A percentile compares a stretch with the other conserved stretches of the same genome.
These are phyloP conservation scores for Pythium oligandrum DNA, from an alignment of 352 stramenopile genomes.

Conservation along the genomic window DNA sequence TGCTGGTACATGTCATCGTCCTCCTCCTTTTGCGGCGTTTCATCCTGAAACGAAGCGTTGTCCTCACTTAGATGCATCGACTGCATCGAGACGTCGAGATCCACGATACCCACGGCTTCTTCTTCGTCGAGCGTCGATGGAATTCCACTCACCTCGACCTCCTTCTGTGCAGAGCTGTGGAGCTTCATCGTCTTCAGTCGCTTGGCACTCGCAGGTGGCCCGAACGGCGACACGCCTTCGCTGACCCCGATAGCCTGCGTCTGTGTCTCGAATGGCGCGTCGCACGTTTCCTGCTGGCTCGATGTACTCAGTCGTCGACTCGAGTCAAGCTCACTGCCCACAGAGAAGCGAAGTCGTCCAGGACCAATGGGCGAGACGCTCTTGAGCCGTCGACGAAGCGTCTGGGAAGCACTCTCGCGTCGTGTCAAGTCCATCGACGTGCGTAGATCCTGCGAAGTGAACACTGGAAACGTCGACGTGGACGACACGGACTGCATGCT, in stretches of 20 bases:
- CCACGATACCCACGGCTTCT: constrained; percentile 7
- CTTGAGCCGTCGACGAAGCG: constrained; percentile 39
- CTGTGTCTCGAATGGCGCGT: constrained; percentile 1
- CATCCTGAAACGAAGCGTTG: constrained; percentile 14
- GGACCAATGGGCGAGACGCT: constrained; percentile 70
- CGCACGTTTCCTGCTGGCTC: too few species aligned
- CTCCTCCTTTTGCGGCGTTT: constrained; percentile 6
- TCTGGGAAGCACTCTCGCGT: constrained; percentile 38
- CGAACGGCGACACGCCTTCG: too few species aligned
- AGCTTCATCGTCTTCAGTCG: too few species aligned
- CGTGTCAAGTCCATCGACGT: constrained; percentile 5
- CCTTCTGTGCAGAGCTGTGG: too few species aligned
- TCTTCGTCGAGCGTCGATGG: constrained; percentile 3
- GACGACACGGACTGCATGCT: constrained; percentile 12
- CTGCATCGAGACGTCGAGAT: constrained; percentile 68
- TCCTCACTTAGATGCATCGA: constrained; percentile 65
- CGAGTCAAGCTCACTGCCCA: constrained; percentile 6
- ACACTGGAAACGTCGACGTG: constrained; percentile 47
- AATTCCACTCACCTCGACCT: too few species aligned
- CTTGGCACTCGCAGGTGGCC: too few species aligned
- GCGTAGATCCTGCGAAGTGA: constrained; percentile 51
- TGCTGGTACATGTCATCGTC: constrained; percentile 10
- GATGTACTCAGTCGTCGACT: too few species aligned
- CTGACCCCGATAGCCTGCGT: not conserved
- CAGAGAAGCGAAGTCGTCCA: constrained; percentile 16